Evolutionary conservation across 192 early-diverging fungal genomes (phyloP), one percentile per base, ranked within the genome.

Genomic region (Glomus cerebriforme): DNA sequence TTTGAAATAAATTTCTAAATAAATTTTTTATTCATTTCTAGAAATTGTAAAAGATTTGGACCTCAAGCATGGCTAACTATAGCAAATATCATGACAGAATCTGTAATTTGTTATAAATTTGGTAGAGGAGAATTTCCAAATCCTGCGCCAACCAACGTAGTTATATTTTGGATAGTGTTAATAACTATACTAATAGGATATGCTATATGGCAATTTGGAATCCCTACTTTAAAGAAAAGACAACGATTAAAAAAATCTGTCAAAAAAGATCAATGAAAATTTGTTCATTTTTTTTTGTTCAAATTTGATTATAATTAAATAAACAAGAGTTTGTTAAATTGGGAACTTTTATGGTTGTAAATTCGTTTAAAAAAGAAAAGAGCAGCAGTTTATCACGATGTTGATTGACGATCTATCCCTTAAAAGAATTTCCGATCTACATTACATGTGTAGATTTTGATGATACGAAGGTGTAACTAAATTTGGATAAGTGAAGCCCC

Each of bases 1-100:
- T 17, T 43, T 24, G 22, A 70, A 39, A 10, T 34, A 7, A 7
- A 69, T 12, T 5, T 6, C 17, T 24, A 68, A 29, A 71, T 26
- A 54, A 47, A 66, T 13, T 49, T 67, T 47, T 68, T 49, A 69
- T 24, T 49, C 5, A 10, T 26, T 59, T 59, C 19, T 78, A 91
- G 91, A 24, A 87, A 90, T 59, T 95, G 94, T 83, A 96, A 95
- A 72, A 92, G 96, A 58, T 88, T 97, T 80, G 97, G 97, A 75
- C 93, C 95, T 64, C 96, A 97, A 82, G 94, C 95, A 58, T 99
- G 97, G 97, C 85, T 97, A 80, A 86, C 95, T 43, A 91, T 93
- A 7, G 93, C 92, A 39, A 96, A 91, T 58, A 92, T 97, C 78
- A 81, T 96, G 59, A 96, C 96, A 1, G 97, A 99, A 82, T 88